phyloP scores from a whole-genome alignment of 768 basidiomycete species.

The Filobasidium floriforme region DNA sequence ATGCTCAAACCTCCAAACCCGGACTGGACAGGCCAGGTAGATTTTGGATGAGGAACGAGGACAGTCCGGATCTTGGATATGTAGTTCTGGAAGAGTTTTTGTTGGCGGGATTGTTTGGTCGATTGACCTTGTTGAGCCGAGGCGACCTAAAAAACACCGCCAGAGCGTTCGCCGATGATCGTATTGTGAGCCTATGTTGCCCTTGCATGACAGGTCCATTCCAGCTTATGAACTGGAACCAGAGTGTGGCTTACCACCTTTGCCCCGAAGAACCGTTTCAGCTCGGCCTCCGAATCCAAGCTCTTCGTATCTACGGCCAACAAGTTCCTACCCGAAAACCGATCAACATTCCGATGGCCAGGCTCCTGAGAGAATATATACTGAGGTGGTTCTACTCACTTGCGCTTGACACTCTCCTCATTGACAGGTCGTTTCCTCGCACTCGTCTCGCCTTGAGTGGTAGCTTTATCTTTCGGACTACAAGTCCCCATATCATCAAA shows the following conservation, averaged over 20 bases:
- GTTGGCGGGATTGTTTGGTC: slow-evolving; percentile 30
- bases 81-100: slow-evolving; percentile 23
- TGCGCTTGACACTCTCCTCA: neutral
- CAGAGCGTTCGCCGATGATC: no score
- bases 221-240: neutral
- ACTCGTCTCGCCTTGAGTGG: no score
- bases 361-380: no score
- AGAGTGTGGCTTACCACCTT: slow-evolving; percentile 59
- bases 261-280: slow-evolving; percentile 87
- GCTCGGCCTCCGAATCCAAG: slow-evolving; percentile 81
- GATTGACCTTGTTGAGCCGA: slow-evolving; percentile 27
- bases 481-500: no score
- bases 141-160: slow-evolving; percentile 22
- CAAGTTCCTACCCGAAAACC: slow-evolving; percentile 46
- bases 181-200: neutral
- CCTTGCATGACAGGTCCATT: no score
- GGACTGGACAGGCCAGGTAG: slow-evolving; percentile 60
- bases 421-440: neutral
- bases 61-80: slow-evolving; percentile 50
- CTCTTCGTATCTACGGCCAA: slow-evolving; percentile 71
- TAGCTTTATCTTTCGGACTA: no score
- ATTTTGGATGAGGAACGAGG: slow-evolving; percentile 66
- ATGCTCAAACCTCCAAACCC: slow-evolving; percentile 59
- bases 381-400: no score
- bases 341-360: no score